Evolutionary conservation across 495 filamentous ascomycete species (phyloP).

Genomic region (Penicillium argentinense): DNA sequence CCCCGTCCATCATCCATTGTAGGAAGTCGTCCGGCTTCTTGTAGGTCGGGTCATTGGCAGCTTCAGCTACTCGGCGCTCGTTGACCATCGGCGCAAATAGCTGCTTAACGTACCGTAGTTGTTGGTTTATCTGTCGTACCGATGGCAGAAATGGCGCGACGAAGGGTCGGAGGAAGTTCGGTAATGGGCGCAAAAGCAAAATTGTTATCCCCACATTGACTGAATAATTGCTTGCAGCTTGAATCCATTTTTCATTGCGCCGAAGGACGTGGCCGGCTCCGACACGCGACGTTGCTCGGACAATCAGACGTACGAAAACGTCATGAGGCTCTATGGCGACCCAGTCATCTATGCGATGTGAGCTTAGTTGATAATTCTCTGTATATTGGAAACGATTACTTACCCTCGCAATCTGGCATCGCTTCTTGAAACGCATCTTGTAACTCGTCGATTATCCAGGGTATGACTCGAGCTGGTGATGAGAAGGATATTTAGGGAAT

Average conservation of each 20-base stretch:
- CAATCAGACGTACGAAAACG: slow-evolving; percentile 45
- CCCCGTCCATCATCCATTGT: slow-evolving; percentile 42
- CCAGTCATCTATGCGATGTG: slow-evolving; percentile 20
- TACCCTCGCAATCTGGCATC: slow-evolving; percentile 30
- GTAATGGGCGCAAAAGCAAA: slow-evolving; percentile 31
- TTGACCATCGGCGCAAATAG: slow-evolving; percentile 34
- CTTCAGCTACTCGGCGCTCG: slow-evolving; percentile 19
- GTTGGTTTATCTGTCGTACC: slow-evolving; percentile 22
- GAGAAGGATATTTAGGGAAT: background rate
- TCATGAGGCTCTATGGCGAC: slow-evolving; percentile 22
- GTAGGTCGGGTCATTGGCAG: slow-evolving; percentile 17
- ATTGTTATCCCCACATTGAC: slow-evolving; percentile 43
- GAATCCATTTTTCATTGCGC: slow-evolving; percentile 55
- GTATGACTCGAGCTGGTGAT: slow-evolving; percentile 27
- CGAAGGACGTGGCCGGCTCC: slow-evolving; percentile 55
- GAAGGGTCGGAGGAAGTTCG: slow-evolving; percentile 35
- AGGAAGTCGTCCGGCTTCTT: slow-evolving; percentile 38
- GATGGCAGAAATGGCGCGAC: slow-evolving; percentile 32
- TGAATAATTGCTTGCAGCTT: slow-evolving; percentile 53
- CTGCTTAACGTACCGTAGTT: slow-evolving; percentile 21
- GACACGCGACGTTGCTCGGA: slow-evolving; percentile 54
- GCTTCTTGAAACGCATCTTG: slow-evolving; percentile 21
- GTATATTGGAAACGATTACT: background rate
- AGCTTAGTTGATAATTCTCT: background rate
- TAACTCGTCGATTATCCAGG: slow-evolving; percentile 30